Evolutionary conservation across 495 filamentous ascomycete species (phyloP).

Genomic region (Terfezia boudieri): DNA sequence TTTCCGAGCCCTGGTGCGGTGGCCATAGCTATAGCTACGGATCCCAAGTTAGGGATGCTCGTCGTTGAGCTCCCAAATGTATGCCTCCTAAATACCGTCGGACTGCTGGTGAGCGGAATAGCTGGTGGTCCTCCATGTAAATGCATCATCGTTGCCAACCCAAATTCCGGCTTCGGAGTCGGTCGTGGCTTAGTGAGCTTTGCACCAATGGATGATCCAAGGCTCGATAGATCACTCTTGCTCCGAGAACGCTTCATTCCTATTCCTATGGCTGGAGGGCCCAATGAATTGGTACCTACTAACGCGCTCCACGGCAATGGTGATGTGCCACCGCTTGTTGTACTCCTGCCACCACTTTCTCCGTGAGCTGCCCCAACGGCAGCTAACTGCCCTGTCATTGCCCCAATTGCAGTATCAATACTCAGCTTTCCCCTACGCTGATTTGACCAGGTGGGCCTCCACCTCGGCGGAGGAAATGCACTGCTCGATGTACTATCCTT

Average conservation of each 20-base stretch:
- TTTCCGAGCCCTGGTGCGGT: too few relatives aligned
- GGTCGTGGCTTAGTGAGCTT: neutral
- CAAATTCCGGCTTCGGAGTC: slow-evolving; percentile 4
- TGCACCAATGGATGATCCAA: slow-evolving; percentile 15
- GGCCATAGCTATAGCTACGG: neutral
- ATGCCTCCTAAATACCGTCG: neutral
- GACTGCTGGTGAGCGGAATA: slow-evolving; percentile 24
- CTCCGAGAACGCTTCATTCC: slow-evolving; percentile 41
- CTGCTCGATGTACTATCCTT: too few relatives aligned
- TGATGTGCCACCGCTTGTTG: slow-evolving; percentile 5
- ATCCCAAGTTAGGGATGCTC: neutral
- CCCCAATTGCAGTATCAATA: slow-evolving; percentile 11
- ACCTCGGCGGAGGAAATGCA: neutral
- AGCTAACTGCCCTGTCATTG: slow-evolving; percentile 10
- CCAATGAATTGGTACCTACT: neutral
- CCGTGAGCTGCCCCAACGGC: slow-evolving; percentile 7
- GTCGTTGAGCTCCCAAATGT: neutral
- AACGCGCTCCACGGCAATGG: neutral
- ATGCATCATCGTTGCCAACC: slow-evolving; percentile 20
- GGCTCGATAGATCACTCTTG: slow-evolving; percentile 44
- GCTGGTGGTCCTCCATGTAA: slow-evolving; percentile 38
- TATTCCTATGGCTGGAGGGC: slow-evolving; percentile 27
- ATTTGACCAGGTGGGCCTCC: neutral
- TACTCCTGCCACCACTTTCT: neutral
- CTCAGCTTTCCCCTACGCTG: neutral